Evolutionary conservation across 495 filamentous ascomycete species (phyloP).

Genomic region (Choiromyces venosus): DNA sequence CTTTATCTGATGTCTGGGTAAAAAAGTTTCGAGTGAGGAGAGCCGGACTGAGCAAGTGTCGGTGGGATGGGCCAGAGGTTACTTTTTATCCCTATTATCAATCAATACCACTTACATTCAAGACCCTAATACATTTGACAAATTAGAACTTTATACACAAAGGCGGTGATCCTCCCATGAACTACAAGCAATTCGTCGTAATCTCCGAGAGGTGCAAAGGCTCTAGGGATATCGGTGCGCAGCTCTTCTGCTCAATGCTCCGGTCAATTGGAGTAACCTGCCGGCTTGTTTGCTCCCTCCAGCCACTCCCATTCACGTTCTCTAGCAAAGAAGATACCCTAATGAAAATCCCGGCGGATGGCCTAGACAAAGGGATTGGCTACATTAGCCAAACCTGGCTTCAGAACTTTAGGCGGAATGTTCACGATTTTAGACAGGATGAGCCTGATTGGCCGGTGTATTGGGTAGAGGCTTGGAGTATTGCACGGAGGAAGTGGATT

Average conservation of each 20-base stretch:
- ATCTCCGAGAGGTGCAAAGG: constrained; percentile 63
- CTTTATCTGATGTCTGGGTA: constrained; percentile 62
- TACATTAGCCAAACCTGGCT: neutral
- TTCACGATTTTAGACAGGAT: neutral
- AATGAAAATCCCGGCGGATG: neutral
- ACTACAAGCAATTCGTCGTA: constrained; percentile 63
- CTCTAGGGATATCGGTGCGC: constrained; percentile 82
- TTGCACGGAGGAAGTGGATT: constrained; percentile 81
- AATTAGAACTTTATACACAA: constrained; percentile 19
- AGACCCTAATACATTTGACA: constrained; percentile 1
- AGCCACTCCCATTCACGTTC: constrained; percentile 67
- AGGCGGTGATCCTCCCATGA: constrained; percentile 44
- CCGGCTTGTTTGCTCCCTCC: constrained; percentile 88
- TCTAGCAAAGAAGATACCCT: constrained; percentile 15
- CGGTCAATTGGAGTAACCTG: constrained; percentile 70
- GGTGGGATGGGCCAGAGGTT: constrained; percentile 21
- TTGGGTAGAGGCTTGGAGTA: constrained; percentile 89
- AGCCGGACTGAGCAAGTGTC: constrained; percentile 23
- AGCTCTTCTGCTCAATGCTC: constrained; percentile 82
- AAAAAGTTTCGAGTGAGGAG: constrained; percentile 58
- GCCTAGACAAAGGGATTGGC: neutral
- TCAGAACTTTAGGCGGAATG: neutral
- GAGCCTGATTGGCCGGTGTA: constrained; percentile 62
- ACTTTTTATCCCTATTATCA: neutral
- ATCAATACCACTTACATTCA: neutral